Evolutionary conservation across 177 flowering plant genomes (phyloP).

Genomic region (Vitis hybrid): DNA sequence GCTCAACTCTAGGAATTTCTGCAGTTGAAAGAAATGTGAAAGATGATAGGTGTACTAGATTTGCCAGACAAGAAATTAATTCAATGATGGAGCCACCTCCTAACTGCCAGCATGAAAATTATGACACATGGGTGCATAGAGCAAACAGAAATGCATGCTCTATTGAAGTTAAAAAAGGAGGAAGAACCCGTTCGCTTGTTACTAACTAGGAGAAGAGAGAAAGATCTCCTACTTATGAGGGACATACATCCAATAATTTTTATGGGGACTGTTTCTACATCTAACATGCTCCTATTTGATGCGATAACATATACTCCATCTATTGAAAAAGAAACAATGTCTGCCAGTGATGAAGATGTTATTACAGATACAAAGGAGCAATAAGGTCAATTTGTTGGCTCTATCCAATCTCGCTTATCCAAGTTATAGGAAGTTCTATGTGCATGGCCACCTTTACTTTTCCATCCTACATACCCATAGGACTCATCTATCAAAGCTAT

Average conservation of each 20-base stretch:
- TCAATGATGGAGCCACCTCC: constrained; percentile 42
- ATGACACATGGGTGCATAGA: constrained; percentile 45
- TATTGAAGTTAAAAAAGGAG: constrained; percentile 55
- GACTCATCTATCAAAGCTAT: too few species aligned
- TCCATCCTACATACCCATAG: too few species aligned
- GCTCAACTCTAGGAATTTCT: constrained; percentile 26
- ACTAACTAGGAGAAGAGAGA: constrained; percentile 74
- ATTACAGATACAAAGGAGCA: too few species aligned
- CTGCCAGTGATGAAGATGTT: too few species aligned
- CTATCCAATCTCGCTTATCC: too few species aligned
- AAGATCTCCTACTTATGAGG: constrained; percentile 46
- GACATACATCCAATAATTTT: constrained; percentile 37
- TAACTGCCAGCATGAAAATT: constrained; percentile 40
- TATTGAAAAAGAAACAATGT: too few species aligned
- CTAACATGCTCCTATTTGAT: constrained; percentile 32
- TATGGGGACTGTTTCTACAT: constrained; percentile 40
- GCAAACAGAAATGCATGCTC: constrained; percentile 39
- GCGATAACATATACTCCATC: constrained; percentile 25
- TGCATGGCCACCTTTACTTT: too few species aligned
- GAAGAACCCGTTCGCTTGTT: constrained; percentile 55
- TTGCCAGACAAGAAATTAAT: constrained; percentile 39
- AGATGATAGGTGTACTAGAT: constrained; percentile 42
- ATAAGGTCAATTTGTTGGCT: too few species aligned
- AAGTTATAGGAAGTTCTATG: too few species aligned
- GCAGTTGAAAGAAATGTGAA: constrained; percentile 42